A percentile compares a stretch with the other conserved stretches of the same genome.
phyloP scores from a whole-genome alignment of 495 filamentous ascomycete genomes.

The Bombardia bombarda region DNA sequence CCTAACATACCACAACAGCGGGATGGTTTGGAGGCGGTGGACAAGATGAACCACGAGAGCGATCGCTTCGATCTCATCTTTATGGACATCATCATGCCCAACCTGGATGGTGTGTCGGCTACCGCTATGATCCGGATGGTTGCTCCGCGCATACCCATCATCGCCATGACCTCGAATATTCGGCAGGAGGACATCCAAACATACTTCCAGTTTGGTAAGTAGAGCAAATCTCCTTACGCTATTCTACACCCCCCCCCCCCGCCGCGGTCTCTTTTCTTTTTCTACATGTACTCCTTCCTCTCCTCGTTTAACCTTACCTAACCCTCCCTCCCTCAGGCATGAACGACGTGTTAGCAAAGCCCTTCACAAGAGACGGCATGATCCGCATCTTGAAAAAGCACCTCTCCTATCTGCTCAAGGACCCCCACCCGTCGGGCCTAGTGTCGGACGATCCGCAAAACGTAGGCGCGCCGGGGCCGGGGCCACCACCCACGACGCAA shows the following conservation, averaged over 20 bases:
- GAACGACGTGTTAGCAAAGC: conserved; percentile 96
- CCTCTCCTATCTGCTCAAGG: conserved; percentile 61
- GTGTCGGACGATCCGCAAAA: conserved; percentile 8
- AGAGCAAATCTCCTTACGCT: too few relatives aligned
- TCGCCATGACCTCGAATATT: conserved; percentile 99
- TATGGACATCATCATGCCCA: conserved; percentile 99
- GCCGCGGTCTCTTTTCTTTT: too few relatives aligned
- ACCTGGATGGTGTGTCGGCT: conserved; percentile 89
- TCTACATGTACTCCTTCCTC: neutral
- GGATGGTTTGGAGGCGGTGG: conserved; percentile 88
- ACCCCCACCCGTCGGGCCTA: conserved; percentile 23
- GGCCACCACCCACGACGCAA: conserved; percentile 28
- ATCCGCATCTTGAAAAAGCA: conserved; percentile 86
- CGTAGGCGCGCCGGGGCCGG: conserved; percentile 14
- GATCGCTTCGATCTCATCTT: conserved; percentile 87
- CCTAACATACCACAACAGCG: conserved; percentile 6
- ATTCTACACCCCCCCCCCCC: too few relatives aligned
- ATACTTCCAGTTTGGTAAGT: conserved; percentile 92
- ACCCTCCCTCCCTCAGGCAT: conserved; percentile 57
- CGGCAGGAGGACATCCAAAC: conserved; percentile 93
- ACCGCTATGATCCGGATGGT: conserved; percentile 91
- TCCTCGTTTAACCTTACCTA: conserved; percentile 7
- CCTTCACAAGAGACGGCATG: conserved; percentile 93
- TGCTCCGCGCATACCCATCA: conserved; percentile 74
- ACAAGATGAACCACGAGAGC: conserved; percentile 69